Base-by-base conservation (phyloP, 2,329 filamentous ascomycete genomes). In the Colletotrichum magnum region DNA sequence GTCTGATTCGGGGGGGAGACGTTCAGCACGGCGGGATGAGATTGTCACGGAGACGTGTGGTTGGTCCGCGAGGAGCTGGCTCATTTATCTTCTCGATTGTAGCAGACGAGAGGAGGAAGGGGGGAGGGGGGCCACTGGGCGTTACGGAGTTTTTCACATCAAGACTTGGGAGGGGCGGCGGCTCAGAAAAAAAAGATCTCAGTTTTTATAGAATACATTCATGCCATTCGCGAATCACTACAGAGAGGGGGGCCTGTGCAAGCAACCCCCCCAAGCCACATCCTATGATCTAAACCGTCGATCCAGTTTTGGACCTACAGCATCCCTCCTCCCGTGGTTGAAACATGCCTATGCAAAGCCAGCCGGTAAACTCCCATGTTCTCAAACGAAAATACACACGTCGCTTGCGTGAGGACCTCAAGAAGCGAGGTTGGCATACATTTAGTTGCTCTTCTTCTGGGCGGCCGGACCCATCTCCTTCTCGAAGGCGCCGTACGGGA, bases 401-500 rank as follows among this genome's bases (percentile, higher is more conserved):
- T 50, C 43, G 56, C 36, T n/a, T 16, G n/a, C 15, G 50, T 21
- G 10, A 16, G 16, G 43, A 39, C n/a, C 26, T 6, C n/a, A 24
- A 48, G 24, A 24, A 48, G 24, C 50, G 51, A 21, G 32, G 47
- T 39, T 63, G 48, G 47, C 45, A 71, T 80, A 82, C 74, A 86
- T 87, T 81, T 91, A 87, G 84, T 94, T 97, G 89, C 94, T 97
- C 82, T 94, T 97, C 89, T 95, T 97, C 82, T 97, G 93, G 39
- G 92, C 92, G 45, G 90, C 86, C n/a, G 94, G 93, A 0, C 94
- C 94, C 86, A 94, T 97, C 75, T 98, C 95, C 86, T 97, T 98
- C 79, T 97, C 95, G 78, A 98, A 99, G 2, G 96, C 94, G 72
- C 93, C 94, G 79, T 98, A 98, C 1, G 94, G 93, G 36, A 98